Percentiles rank a stretch among this genome's conserved stretches.
phyloP scores from a whole-genome alignment of 345 rosid genomes.

The Pistacia vera region DNA sequence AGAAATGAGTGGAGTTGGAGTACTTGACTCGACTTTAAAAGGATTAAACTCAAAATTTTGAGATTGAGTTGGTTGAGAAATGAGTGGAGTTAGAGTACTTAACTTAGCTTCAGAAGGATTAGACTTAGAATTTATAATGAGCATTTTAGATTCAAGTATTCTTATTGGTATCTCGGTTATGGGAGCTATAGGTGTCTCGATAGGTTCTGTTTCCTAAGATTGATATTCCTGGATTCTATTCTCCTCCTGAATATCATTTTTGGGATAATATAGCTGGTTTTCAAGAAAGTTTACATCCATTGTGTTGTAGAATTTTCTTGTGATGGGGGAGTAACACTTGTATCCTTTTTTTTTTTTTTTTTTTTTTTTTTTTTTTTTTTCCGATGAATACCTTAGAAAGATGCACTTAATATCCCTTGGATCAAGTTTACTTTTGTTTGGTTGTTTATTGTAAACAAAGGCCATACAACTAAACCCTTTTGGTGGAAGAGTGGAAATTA shows the following conservation, averaged over 20 bases:
- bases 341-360: too few relatives aligned
- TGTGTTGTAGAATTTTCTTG: not conserved
- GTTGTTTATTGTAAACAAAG: not conserved
- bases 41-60: not conserved
- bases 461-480: not conserved
- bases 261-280: not conserved
- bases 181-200: too few relatives aligned
- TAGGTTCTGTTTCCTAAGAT: not conserved
- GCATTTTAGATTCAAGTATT: not conserved
- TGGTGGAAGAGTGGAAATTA: not conserved
- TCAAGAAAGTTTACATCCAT: not conserved
- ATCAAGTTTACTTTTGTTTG: not conserved
- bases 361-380: too few relatives aligned
- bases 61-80: too few relatives aligned
- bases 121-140: too few relatives aligned
- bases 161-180: not conserved
- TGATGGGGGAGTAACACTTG: not conserved
- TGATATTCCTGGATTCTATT: not conserved
- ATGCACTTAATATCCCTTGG: not conserved
- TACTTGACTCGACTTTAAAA: not conserved
- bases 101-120: too few relatives aligned
- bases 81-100: too few relatives aligned
- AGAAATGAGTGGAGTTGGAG: not conserved
- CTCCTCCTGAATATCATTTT: not conserved
- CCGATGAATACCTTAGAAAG: not conserved